Evolutionary conservation across 768 basidiomycete genomes (phyloP).

Genomic region (Suillus variegatus): DNA sequence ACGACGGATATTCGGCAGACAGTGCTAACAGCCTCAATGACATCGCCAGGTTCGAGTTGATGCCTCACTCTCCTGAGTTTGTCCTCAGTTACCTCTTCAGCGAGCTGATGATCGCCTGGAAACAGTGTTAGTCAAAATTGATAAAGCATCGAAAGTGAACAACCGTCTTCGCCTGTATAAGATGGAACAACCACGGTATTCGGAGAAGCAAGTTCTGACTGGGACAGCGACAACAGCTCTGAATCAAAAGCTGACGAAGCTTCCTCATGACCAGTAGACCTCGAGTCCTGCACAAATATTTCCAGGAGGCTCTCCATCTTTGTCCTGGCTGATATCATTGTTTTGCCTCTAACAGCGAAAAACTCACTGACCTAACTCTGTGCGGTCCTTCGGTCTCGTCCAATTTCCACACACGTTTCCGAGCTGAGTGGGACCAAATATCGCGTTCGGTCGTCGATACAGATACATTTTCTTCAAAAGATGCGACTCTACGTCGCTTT

Average conservation of each 20-base stretch:
- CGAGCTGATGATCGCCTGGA: constrained; percentile 52
- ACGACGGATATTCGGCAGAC: constrained; percentile 89
- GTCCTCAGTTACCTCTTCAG: constrained; percentile 83
- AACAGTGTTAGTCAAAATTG: not conserved
- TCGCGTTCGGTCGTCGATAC: constrained; percentile 76
- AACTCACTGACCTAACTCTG: constrained; percentile 64
- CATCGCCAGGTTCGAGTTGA: constrained; percentile 85
- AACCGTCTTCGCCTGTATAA: not conserved
- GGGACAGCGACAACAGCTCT: not conserved
- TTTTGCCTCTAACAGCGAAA: not conserved
- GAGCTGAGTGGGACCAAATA: constrained; percentile 67
- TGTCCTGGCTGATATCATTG: constrained; percentile 47
- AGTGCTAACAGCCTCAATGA: constrained; percentile 84
- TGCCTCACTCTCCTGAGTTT: constrained; percentile 86
- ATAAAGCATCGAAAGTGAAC: not conserved
- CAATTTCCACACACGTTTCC: constrained; percentile 64
- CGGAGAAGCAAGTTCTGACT: not conserved
- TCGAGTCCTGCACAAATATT: constrained; percentile 14
- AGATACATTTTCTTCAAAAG: constrained; percentile 60
- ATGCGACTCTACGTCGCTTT: constrained; percentile 66
- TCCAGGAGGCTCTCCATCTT: constrained; percentile 70
- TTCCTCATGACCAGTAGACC: not conserved
- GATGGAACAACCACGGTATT: not conserved
- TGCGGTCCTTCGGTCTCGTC: constrained; percentile 94
- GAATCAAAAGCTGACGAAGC: not conserved